These are phyloP conservation scores for Castanea mollissima DNA, from an alignment of 306 rosid genomes.

Conservation along the genomic window DNA sequence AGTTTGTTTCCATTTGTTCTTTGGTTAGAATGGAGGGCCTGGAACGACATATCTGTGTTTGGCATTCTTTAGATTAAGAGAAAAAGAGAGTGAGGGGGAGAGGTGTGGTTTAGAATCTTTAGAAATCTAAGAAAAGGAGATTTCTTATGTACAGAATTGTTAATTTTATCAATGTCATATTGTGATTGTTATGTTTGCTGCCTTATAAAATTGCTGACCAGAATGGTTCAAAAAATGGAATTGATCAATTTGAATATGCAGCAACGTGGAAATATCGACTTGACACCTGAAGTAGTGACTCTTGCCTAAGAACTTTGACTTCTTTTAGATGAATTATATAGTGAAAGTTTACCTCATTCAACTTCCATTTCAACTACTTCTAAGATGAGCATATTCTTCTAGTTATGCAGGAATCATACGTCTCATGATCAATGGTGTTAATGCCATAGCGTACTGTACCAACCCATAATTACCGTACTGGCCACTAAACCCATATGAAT, in stretches of 20 bases:
- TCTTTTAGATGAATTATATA: neutral
- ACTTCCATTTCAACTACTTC: neutral
- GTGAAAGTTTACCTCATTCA: neutral
- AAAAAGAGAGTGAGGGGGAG: slow-evolving; percentile 2
- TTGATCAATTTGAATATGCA: neutral
- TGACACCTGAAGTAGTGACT: neutral
- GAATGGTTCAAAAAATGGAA: neutral
- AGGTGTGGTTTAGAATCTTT: slow-evolving; percentile 5
- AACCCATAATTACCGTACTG: too few relatives aligned
- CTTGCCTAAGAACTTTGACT: too few relatives aligned
- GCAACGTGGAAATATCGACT: neutral
- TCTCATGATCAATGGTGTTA: neutral
- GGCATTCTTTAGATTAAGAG: slow-evolving; percentile 22
- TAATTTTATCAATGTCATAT: slow-evolving; percentile 31
- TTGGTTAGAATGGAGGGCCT: slow-evolving; percentile 27
- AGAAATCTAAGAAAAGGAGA: slow-evolving; percentile 26
- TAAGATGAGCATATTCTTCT: neutral
- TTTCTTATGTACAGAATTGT: slow-evolving; percentile 36
- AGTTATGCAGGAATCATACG: neutral
- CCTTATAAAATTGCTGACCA: neutral
- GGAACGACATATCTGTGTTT: slow-evolving; percentile 27
- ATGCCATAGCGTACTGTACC: too few relatives aligned
- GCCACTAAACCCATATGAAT: too few relatives aligned
- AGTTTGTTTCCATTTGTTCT: slow-evolving; percentile 39
- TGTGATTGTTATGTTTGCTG: neutral